phyloP scores from a whole-genome alignment of 164 flowering plant genomes.

The Macadamia tetraphylla region DNA sequence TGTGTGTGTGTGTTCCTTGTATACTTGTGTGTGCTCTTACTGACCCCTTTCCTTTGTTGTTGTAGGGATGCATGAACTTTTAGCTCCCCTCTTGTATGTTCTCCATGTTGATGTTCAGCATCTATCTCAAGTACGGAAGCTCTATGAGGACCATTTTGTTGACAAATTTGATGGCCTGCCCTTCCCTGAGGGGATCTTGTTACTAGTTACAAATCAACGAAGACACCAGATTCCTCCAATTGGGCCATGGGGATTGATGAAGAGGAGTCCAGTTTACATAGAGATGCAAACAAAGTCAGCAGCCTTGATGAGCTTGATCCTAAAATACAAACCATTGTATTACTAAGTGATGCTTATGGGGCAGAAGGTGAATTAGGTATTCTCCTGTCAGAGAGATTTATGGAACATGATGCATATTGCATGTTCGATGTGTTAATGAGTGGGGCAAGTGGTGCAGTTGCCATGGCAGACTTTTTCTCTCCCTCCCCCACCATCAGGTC shows the following conservation, averaged over 20 bases:
- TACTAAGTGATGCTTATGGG: slow-evolving; percentile 87
- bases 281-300: slow-evolving; percentile 23
- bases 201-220: slow-evolving; percentile 45
- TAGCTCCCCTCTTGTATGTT: slow-evolving; percentile 88
- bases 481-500: slow-evolving; percentile 46
- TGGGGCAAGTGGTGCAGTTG: slow-evolving; percentile 63
- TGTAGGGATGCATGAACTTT: slow-evolving; percentile 95
- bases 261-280: slow-evolving; percentile 32
- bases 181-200: slow-evolving; percentile 50
- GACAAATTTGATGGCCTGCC: slow-evolving; percentile 84
- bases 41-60: neutral
- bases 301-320: slow-evolving; percentile 67
- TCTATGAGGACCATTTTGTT: slow-evolving; percentile 65
- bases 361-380: slow-evolving; percentile 96
- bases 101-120: slow-evolving; percentile 81
- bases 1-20: neutral
- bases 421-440: slow-evolving; percentile 95
- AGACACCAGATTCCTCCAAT: slow-evolving; percentile 26
- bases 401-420: slow-evolving; percentile 97
- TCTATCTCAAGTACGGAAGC: slow-evolving; percentile 65
- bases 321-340: slow-evolving; percentile 51
- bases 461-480: slow-evolving; percentile 81
- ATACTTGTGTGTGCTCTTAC: neutral
- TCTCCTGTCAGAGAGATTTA: slow-evolving; percentile 77
- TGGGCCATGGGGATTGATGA: slow-evolving; percentile 22